phyloP scores from a whole-genome alignment of 2,329 filamentous ascomycete genomes.

The Alternaria consortialis region DNA sequence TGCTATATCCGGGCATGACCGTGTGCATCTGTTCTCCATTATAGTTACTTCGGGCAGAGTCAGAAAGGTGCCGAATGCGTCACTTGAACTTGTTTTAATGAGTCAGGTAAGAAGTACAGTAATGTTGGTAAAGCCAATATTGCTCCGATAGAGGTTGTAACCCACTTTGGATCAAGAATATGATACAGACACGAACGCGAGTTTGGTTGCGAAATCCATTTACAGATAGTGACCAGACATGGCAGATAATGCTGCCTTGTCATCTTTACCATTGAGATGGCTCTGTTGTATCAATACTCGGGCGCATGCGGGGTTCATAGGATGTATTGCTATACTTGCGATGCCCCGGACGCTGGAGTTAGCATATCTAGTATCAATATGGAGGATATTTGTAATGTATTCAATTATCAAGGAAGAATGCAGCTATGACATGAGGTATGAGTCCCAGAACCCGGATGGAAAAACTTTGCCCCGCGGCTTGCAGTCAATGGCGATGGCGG shows the following conservation, averaged over 20 bases:
- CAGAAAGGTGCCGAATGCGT: neutral
- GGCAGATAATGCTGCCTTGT: neutral
- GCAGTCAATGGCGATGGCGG: slow-evolving; percentile 21
- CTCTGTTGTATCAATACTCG: no score
- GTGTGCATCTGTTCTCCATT: neutral
- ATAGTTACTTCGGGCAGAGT: neutral
- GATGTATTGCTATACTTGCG: neutral
- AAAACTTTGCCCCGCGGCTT: slow-evolving; percentile 19
- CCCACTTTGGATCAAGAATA: neutral
- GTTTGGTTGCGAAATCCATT: neutral
- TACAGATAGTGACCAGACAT: neutral
- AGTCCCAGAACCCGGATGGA: slow-evolving; percentile 13
- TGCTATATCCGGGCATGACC: slow-evolving; percentile 7
- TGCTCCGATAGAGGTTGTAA: neutral
- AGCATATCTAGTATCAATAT: neutral
- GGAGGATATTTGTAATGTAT: neutral
- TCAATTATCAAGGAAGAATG: neutral
- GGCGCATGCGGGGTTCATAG: neutral
- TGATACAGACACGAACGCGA: neutral
- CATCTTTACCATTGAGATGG: neutral
- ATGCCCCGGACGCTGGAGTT: neutral
- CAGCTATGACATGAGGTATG: neutral
- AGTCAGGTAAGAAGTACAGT: neutral
- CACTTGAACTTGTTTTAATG: neutral
- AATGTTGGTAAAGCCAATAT: neutral